Conservation (phyloP, 1,284 basidiomycete species). For the Marasmius tenuissimus region DNA sequence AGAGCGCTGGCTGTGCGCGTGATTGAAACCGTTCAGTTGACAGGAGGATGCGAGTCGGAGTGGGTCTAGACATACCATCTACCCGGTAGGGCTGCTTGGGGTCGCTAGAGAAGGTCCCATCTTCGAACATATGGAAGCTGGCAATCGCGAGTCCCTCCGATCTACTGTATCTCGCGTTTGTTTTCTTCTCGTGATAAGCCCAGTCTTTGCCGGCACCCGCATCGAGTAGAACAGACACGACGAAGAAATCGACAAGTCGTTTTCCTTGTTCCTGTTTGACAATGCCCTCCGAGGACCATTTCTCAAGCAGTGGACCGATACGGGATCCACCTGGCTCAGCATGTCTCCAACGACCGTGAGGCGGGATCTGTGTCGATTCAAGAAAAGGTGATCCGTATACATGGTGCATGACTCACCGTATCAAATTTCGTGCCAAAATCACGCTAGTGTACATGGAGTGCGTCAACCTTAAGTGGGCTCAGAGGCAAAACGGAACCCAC, state of each 20-base stretch:
- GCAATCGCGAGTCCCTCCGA: slow-evolving; percentile 94
- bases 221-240: slow-evolving; percentile 91
- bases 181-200: slow-evolving; percentile 69
- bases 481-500: slow-evolving; percentile 34
- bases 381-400: slow-evolving; percentile 1
- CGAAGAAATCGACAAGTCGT: slow-evolving; percentile 86
- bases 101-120: slow-evolving; percentile 81
- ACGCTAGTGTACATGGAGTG: slow-evolving; percentile 44
- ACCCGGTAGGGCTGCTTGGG: slow-evolving; percentile 66
- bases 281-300: slow-evolving; percentile 50
- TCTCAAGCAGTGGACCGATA: slow-evolving; percentile 56
- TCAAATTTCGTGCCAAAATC: slow-evolving; percentile 78
- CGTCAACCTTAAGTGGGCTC: neutral
- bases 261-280: slow-evolving; percentile 63
- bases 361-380: slow-evolving; percentile 65
- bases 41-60: neutral
- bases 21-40: neutral
- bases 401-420: slow-evolving; percentile 43
- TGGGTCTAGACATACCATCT: slow-evolving; percentile 56
- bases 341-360: slow-evolving; percentile 91
- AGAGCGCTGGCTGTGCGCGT: slow-evolving; percentile 65
- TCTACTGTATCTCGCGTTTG: slow-evolving; percentile 63
- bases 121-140: slow-evolving; percentile 85
- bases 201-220: slow-evolving; percentile 89
- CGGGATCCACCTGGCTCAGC: slow-evolving; percentile 71